Percentiles rank a stretch among this genome's conserved stretches.
Evolutionary conservation across 2,329 filamentous ascomycete species (phyloP).

Genomic region (Huntiella bhutanensis): DNA sequence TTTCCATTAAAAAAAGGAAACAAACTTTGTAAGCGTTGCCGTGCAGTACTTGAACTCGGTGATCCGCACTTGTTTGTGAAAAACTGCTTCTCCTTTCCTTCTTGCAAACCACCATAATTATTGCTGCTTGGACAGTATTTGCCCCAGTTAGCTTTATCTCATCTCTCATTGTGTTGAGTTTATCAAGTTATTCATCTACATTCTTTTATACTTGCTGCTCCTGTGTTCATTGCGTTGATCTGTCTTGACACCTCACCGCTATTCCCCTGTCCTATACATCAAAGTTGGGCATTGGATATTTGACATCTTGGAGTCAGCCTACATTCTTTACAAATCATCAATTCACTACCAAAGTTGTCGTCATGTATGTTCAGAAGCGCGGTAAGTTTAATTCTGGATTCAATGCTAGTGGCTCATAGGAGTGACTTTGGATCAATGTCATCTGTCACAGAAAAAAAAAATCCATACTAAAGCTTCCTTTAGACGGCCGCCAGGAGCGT

Average conservation of each 20-base stretch:
- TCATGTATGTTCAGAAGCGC: constrained; percentile 46
- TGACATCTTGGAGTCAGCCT: constrained; percentile 4
- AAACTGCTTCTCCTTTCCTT: constrained; percentile 12
- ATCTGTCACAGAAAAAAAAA: not conserved
- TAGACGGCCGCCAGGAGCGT: constrained; percentile 98
- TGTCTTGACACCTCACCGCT: constrained; percentile 7
- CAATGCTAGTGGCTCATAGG: no score
- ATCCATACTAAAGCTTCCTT: not conserved
- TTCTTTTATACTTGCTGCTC: not conserved
- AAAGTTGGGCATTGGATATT: not conserved
- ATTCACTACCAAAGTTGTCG: constrained; percentile 15
- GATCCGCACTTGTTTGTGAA: not conserved
- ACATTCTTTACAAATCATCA: constrained; percentile 11
- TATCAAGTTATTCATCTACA: constrained; percentile 1
- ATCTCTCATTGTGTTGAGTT: not conserved
- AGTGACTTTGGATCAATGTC: no score
- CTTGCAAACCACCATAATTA: constrained; percentile 11
- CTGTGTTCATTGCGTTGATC: constrained; percentile 9
- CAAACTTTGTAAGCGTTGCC: constrained; percentile 1
- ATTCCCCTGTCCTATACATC: constrained; percentile 13
- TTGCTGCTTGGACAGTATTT: constrained; percentile 12
- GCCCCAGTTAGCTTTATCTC: not conserved
- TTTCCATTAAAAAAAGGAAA: not conserved
- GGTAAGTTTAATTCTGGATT: constrained; percentile 24
- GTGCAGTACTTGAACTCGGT: constrained; percentile 6